These are phyloP conservation scores for Naganishia onofrii DNA, from an alignment of 768 basidiomycete genomes.

Conservation along the genomic window DNA sequence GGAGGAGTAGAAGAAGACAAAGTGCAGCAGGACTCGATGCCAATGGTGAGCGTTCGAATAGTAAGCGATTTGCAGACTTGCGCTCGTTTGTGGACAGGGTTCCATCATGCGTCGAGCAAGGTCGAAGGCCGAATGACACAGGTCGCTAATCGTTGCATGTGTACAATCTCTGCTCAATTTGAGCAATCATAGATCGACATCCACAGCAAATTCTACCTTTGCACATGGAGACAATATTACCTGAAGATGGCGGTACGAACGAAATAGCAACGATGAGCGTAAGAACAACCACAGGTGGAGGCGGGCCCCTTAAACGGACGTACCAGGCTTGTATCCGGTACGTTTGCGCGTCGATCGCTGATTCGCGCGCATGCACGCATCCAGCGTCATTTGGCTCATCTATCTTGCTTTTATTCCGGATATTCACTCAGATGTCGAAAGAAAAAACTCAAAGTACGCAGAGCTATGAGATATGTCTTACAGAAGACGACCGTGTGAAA, in stretches of 20 bases:
- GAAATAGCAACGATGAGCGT: neutral
- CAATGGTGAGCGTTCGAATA: neutral
- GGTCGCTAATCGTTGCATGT: too few species aligned
- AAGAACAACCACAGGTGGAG: neutral
- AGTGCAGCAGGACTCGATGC: neutral
- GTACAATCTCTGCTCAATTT: too few species aligned
- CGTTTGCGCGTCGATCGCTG: too few species aligned
- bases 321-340: constrained; percentile 27
- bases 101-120: neutral
- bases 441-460: constrained; percentile 25
- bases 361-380: too few species aligned
- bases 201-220: neutral
- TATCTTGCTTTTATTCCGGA: neutral
- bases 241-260: neutral
- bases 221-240: neutral
- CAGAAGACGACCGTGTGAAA: too few species aligned
- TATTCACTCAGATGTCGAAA: constrained; percentile 16
- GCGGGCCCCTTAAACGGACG: constrained; percentile 9
- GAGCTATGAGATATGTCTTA: too few species aligned
- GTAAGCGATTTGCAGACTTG: neutral
- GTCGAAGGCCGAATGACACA: too few species aligned
- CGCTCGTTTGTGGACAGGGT: neutral
- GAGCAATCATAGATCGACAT: too few species aligned
- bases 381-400: too few species aligned
- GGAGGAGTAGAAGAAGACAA: neutral